Conservation (phyloP, 441 rosid genomes). For the Mallotus repandus region DNA sequence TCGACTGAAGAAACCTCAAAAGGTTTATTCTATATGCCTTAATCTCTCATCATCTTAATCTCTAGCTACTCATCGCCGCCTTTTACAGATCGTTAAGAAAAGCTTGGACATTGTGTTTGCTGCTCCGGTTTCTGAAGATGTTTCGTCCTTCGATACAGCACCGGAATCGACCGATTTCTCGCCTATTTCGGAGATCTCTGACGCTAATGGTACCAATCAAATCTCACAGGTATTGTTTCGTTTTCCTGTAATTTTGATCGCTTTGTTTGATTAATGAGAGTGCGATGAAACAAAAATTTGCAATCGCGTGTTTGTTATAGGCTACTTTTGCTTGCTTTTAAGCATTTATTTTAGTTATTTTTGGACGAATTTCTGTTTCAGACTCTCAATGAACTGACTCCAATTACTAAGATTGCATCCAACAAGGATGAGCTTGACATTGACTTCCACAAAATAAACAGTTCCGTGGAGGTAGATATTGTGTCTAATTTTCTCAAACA, state of each 20-base stretch:
- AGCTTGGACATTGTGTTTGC: constrained; percentile 26
- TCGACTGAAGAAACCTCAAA: constrained; percentile 31
- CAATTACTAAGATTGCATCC: constrained; percentile 15
- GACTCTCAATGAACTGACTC: constrained; percentile 23
- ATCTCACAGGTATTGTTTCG: constrained; percentile 19
- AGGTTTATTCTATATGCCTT: constrained; percentile 9
- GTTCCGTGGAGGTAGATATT: constrained; percentile 27
- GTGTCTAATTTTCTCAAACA: constrained; percentile 20
- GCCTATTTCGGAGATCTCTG: constrained; percentile 23
- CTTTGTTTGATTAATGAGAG: no score
- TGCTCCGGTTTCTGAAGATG: constrained; percentile 13
- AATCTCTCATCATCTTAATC: no score
- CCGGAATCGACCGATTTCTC: constrained; percentile 29
- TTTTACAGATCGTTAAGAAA: constrained; percentile 27
- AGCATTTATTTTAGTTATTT: not conserved
- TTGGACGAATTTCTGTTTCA: constrained; percentile 11
- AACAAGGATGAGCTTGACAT: not conserved
- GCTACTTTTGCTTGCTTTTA: not conserved
- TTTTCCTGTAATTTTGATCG: not conserved
- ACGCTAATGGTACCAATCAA: constrained; percentile 1
- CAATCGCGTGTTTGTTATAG: not conserved
- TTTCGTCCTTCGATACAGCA: constrained; percentile 18
- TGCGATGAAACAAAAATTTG: no score
- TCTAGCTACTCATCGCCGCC: not conserved
- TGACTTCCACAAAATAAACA: constrained; percentile 4